Base-by-base conservation (phyloP, 1,284 basidiomycete genomes). In the Cryptococcus sp. region DNA sequence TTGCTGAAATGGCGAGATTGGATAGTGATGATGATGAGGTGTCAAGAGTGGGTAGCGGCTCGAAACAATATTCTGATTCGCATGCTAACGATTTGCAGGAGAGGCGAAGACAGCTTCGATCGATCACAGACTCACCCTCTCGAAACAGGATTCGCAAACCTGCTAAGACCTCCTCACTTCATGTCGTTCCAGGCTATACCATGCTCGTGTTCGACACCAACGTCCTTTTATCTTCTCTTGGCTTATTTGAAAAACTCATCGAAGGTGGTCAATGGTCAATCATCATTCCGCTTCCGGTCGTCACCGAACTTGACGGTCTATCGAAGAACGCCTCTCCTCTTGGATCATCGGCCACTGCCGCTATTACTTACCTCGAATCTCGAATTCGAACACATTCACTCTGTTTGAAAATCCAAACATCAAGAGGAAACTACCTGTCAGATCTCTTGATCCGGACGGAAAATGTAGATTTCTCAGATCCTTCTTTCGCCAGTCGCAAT, bases 301-400 rank as follows among this genome's bases (percentile, higher is more conserved):
- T 98, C 66, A 97, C 94, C 80, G 95, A 98, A 68, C 85, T 98
- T 8, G 95, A 98, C 65, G 92, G 94, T 11, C 83, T 98, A 36
- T 82, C 84, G 0, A 80, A 81, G 56, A 89, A 90, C 67, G 62
- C 79, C 0, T 83, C 84, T 14, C 78, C 72, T 33, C 83, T 94
- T 11, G 88, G 86, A 46, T 83, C 62, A 13, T 71, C 78, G 0
- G 93, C 95, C 0, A 78, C 80, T 34, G 79, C 80, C 13, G 89
- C 92, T 0, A 80, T 96, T 52, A 64, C 79, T 0, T 94, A 90
- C 67, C 82, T 97, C 63, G 84, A 84, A 14, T 79, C 82, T n/a
- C 86, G 86, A 61, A 79, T 97, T 58, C 87, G 87, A 50, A 82
- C 85, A 4, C 87, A 90, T 64, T 77, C 85, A 0, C 79, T 80